Evolutionary conservation across 208 protist genomes (phyloP).

Genomic region (Leishmania mexicana): DNA sequence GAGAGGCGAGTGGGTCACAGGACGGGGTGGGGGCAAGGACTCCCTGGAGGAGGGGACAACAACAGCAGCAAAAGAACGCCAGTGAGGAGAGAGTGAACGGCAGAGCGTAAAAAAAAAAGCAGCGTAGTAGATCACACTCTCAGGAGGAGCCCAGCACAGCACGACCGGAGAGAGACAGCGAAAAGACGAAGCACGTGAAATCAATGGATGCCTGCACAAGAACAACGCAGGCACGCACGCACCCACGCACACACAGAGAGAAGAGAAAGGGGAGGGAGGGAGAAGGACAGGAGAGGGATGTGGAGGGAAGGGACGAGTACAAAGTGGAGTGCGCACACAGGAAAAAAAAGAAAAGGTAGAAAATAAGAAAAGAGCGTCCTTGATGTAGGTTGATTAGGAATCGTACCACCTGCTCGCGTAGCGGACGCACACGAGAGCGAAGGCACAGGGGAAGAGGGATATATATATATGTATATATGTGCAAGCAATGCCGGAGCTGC

Average conservation of each 20-base stretch:
- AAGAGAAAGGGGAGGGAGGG: background rate
- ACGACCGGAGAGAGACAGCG: slow-evolving; percentile 2
- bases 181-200: slow-evolving; percentile 1
- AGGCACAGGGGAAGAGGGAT: background rate
- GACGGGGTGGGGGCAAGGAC: background rate
- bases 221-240: background rate
- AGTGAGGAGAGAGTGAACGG: background rate
- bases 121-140: background rate
- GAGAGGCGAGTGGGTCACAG: background rate
- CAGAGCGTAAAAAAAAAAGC: background rate
- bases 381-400: background rate
- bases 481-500: background rate
- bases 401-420: background rate
- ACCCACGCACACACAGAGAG: background rate
- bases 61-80: background rate
- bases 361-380: background rate
- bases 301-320: background rate
- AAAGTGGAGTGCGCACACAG: background rate
- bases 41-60: background rate
- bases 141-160: background rate
- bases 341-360: background rate
- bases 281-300: background rate
- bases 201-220: background rate
- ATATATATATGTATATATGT: background rate
- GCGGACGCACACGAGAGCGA: background rate